Evolutionary conservation across 768 basidiomycete genomes (phyloP), one percentile per base, ranked within the genome.

Genomic region (Sporobolomyces roseus): DNA sequence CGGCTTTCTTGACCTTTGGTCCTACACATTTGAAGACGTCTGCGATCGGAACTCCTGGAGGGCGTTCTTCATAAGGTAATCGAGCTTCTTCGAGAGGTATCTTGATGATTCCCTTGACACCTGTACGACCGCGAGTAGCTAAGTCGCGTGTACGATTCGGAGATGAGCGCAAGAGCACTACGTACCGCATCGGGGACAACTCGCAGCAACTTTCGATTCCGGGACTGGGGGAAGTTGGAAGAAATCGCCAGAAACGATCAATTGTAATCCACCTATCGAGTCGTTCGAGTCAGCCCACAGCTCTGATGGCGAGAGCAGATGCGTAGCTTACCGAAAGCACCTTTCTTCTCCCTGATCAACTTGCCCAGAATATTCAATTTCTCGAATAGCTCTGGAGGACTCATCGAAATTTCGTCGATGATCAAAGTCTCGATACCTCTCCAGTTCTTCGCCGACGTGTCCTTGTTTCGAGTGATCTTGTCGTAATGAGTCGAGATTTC

Each of bases 171-270:
- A 19, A 3, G 10, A 6, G 61, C 17, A 52, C 38, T 9, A 49
- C 29, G 21, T 32, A 43, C 68, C 70, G 30, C 67, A 70, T 30
- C 70, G 67, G 38, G 56, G 43, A 49, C 71, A 72, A 4, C 45
- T 61, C 41, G 41, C 9, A 23, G 29, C 10, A 14, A 30, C 21
- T 33, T 48, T 36, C 12, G 23, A 38, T 10, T 78, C 74, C 2
- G 74, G 66, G 0, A 81, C 80, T 1, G 80, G 80, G 4, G 80
- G 80, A 1, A 81, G 76, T 50, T 81, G 80, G 63, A 77, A 79
- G 71, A 80, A 81, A 64, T 81, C 80, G 54, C 80, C 80, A 7
- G 77, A 79, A 13, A 80, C 66, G 63, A 80, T 77, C 65, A 79
- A 33, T 54, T 76, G 74, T 7, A 67, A 27, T 25, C 68, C 65